Evolutionary conservation across 148 eudicot genomes (phyloP), one percentile per base, ranked within the genome.

Genomic region (Cornus suecica): DNA sequence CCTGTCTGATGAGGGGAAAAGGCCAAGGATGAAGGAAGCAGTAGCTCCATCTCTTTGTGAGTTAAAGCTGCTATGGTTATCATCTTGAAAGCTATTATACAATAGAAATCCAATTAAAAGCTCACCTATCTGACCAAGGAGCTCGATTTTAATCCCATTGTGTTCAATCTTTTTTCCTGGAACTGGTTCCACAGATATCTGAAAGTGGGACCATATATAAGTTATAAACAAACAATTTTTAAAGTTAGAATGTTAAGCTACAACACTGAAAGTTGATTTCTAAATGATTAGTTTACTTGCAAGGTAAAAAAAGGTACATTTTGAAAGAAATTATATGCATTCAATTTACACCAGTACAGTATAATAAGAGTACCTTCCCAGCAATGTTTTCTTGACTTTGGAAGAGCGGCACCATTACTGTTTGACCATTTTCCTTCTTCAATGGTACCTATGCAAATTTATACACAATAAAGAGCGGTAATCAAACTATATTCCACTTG

Each of bases 101-200:
- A 32, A 18, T 30, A 32, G 23, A 32, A 22, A 37, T 24, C 26
- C 1, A 24, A 76, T 23, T 27, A 37, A 68, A 71, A 58, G 27
- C 87, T 51, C 65, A 95, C 99, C 99, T 82, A 95, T 95, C 84
- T 95, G 99, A 11, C 99, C 99, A 78, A 95, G 97, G 80, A 95
- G 99, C 86, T 95, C 99, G 77, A 95, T 84, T 79, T 95, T 95
- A 28, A 95, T 88, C 75, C 99, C 99, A 84, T 89, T 91, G 81
- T 95, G 99, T 79, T 95, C 99, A 72, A 95, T 88, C 85, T 92
- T 95, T 84, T 95, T 95, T 70, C 97, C 99, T 83, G 87, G 90
- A 68, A 87, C 90, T 58, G 99, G 99, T 82, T 92, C 97, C 31
- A 95, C 65, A 37, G 90, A 87, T 65, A 95, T 90, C 99, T 95